phyloP scores from a whole-genome alignment of 257 asterid genomes.

The Mitragyna speciosa region DNA sequence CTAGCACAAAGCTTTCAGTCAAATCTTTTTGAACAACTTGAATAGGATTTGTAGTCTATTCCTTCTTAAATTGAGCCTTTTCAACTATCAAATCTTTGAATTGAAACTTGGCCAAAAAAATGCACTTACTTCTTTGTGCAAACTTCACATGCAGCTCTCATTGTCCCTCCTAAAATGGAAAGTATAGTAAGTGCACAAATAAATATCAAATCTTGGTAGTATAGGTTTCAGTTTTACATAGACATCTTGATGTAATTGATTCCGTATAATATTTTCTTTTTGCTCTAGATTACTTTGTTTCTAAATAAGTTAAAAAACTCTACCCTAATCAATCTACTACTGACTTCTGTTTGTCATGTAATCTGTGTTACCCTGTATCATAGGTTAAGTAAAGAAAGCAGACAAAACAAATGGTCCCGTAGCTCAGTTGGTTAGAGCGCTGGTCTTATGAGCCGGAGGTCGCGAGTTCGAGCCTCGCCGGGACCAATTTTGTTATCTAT shows the following conservation, averaged over 20 bases:
- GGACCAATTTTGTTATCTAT: not conserved
- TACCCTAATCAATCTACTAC: not conserved
- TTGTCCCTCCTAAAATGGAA: constrained; percentile 19
- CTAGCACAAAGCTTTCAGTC: not conserved
- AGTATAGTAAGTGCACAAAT: not conserved
- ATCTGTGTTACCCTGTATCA: no score
- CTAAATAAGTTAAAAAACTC: not conserved
- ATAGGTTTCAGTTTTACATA: constrained; percentile 11
- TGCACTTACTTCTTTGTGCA: not conserved
- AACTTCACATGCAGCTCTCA: not conserved
- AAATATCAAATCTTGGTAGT: constrained; percentile 11
- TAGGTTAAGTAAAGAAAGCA: no score
- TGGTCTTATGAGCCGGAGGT: constrained; percentile 5
- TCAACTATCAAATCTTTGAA: not conserved
- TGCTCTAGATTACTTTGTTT: not conserved
- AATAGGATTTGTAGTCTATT: not conserved
- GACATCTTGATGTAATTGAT: constrained; percentile 11
- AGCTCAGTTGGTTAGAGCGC: no score
- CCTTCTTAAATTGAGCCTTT: not conserved
- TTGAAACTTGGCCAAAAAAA: not conserved
- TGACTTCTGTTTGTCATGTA: not conserved
- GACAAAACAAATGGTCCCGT: no score
- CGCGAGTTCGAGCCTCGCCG: constrained; percentile 24
- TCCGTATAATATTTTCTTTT: not conserved
- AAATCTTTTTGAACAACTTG: not conserved